Conservation (phyloP, 257 asterid species). For the Solanum piurae region DNA sequence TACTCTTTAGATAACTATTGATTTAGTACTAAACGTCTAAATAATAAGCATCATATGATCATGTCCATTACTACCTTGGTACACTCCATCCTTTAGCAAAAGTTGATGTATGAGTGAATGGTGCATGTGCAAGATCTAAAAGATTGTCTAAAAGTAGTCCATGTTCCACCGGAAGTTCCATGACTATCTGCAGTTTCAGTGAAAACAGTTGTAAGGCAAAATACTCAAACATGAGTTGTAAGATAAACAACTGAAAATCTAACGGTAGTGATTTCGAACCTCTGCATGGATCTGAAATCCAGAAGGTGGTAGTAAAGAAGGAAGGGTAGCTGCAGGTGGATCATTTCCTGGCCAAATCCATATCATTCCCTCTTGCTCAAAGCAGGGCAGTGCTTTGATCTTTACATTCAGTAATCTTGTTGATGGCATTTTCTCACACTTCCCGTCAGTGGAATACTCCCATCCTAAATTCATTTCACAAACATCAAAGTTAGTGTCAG, state of each 20-base stretch:
- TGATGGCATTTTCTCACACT: conserved; percentile 94
- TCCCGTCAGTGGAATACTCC: conserved; percentile 86
- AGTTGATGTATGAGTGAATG: conserved; percentile 89
- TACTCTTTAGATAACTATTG: neutral
- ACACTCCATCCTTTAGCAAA: conserved; percentile 97
- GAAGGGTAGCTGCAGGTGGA: conserved; percentile 67
- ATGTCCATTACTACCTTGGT: conserved; percentile 40
- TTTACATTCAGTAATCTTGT: conserved; percentile 60
- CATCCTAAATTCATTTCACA: conserved; percentile 47
- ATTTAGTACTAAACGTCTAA: neutral
- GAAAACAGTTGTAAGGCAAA: neutral
- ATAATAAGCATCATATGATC: neutral
- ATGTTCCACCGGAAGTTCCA: conserved; percentile 95
- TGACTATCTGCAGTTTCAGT: conserved; percentile 49
- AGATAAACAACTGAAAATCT: neutral
- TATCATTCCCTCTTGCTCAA: conserved; percentile 85
- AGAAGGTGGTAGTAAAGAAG: conserved; percentile 70
- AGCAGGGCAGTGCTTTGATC: conserved; percentile 78
- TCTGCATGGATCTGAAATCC: conserved; percentile 93
- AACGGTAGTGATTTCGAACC: conserved; percentile 25
- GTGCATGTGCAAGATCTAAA: conserved; percentile 97
- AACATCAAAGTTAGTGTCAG: neutral
- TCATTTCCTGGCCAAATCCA: conserved; percentile 97
- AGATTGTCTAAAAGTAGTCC: conserved; percentile 88
- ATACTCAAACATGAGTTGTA: neutral